phyloP scores from a whole-genome alignment of 2,329 filamentous ascomycete genomes.

The Arthrocladium fulminans region DNA sequence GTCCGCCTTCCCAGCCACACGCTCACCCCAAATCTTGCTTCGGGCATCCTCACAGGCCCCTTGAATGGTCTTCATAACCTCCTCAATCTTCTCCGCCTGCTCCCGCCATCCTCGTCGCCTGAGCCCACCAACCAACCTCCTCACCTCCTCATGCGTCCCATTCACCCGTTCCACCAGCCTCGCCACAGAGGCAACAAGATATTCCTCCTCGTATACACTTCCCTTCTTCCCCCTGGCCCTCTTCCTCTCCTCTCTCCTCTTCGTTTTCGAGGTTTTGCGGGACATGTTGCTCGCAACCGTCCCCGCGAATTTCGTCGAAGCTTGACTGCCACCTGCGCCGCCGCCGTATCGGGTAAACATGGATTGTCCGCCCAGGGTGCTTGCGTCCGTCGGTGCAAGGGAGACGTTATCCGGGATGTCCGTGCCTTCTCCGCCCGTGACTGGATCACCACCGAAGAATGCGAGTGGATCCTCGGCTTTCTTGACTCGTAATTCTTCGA shows the following conservation, averaged over 20 bases:
- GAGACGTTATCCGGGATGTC: constrained; percentile 90
- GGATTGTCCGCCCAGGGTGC: constrained; percentile 66
- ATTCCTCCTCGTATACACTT: constrained; percentile 96
- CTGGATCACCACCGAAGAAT: constrained; percentile 75
- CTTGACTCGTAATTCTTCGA: constrained; percentile 70
- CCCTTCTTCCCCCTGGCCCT: constrained; percentile 90
- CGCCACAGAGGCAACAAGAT: constrained; percentile 78
- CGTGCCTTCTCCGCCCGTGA: constrained; percentile 53
- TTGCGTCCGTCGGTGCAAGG: constrained; percentile 73
- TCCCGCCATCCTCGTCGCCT: constrained; percentile 78
- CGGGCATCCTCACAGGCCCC: constrained; percentile 59
- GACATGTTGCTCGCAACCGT: constrained; percentile 62
- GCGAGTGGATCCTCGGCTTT: constrained; percentile 77
- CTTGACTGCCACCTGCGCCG: constrained; percentile 10
- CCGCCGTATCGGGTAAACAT: constrained; percentile 87
- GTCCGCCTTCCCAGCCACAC: constrained; percentile 16
- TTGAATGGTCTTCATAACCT: constrained; percentile 63
- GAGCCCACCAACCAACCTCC: constrained; percentile 65
- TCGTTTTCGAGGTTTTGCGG: constrained; percentile 77
- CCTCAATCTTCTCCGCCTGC: constrained; percentile 68
- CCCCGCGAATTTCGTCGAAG: constrained; percentile 28
- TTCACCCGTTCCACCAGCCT: constrained; percentile 77
- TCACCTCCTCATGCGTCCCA: constrained; percentile 60
- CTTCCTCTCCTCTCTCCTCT: constrained; percentile 86
- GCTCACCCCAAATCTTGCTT: constrained; percentile 56